Percentiles rank a stretch among this genome's conserved stretches.
Evolutionary conservation across 345 rosid genomes (phyloP).

Genomic region (Brassica juncea): DNA sequence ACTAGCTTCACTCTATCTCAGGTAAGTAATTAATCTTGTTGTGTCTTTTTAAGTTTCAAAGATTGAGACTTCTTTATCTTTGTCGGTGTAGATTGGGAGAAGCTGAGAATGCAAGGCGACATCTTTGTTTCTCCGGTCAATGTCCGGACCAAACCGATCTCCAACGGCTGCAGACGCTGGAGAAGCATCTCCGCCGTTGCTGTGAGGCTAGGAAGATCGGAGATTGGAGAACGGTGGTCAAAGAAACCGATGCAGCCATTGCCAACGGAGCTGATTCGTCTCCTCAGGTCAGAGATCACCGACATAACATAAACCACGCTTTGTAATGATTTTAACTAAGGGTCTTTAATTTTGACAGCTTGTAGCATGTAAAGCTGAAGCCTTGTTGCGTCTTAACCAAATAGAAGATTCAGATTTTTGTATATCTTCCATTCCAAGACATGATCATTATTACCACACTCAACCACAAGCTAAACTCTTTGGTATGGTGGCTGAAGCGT

Average conservation of each 20-base stretch:
- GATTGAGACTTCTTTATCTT: not conserved
- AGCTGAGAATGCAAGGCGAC: conserved; percentile 66
- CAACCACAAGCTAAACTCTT: conserved; percentile 45
- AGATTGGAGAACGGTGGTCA: conserved; percentile 70
- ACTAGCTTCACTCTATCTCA: conserved; percentile 73
- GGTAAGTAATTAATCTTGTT: conserved; percentile 38
- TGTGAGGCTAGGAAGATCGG: conserved; percentile 70
- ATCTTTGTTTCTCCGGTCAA: conserved; percentile 67
- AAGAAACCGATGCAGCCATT: conserved; percentile 78
- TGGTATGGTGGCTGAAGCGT: conserved; percentile 78
- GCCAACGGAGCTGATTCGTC: conserved; percentile 75
- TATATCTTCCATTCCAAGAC: conserved; percentile 53
- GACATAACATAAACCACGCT: not conserved
- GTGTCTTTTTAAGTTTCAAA: not conserved
- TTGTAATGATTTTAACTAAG: not conserved
- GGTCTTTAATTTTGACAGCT: conserved; percentile 76
- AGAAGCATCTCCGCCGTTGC: conserved; percentile 73
- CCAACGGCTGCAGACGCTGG: conserved; percentile 67
- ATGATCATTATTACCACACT: not conserved
- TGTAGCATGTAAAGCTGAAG: conserved; percentile 85
- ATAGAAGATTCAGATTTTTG: conserved; percentile 69
- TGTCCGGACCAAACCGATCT: conserved; percentile 67
- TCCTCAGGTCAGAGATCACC: conserved; percentile 59
- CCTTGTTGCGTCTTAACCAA: conserved; percentile 74
- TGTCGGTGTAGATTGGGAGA: conserved; percentile 68